Conservation (phyloP, 768 basidiomycete species). For the Podaxis sp. region DNA sequence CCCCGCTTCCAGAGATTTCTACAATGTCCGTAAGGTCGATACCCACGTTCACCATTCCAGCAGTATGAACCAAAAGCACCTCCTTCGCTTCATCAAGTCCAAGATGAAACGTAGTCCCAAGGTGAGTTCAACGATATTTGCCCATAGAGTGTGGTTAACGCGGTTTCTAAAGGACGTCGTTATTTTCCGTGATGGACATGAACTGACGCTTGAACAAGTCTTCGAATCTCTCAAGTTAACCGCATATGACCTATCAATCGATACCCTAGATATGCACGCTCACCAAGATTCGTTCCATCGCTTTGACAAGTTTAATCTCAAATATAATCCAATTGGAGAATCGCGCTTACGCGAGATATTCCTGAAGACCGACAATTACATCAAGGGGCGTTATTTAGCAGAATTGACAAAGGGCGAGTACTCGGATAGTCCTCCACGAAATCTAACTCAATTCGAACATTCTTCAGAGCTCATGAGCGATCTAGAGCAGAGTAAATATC, state of each 20-base stretch:
- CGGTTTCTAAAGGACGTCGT: constrained; percentile 71
- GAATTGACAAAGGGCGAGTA: constrained; percentile 82
- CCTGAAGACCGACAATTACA: constrained; percentile 95
- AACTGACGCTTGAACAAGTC: constrained; percentile 88
- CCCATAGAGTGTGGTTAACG: neutral
- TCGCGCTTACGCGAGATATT: constrained; percentile 95
- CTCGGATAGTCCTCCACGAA: neutral
- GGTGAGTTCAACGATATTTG: constrained; percentile 34
- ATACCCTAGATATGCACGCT: constrained; percentile 99
- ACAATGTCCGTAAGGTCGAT: constrained; percentile 97
- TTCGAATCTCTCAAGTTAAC: constrained; percentile 93
- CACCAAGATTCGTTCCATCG: constrained; percentile 98
- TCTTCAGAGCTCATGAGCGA: constrained; percentile 90
- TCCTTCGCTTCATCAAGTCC: constrained; percentile 97
- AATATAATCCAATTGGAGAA: constrained; percentile 97
- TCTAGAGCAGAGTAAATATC: constrained; percentile 97
- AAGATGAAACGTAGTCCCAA: constrained; percentile 90
- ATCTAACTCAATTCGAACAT: neutral
- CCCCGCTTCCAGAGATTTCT: constrained; percentile 75
- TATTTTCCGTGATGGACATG: constrained; percentile 88
- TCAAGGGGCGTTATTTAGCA: constrained; percentile 89
- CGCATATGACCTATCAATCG: constrained; percentile 97
- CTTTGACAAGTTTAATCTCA: constrained; percentile 96
- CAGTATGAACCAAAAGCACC: constrained; percentile 99
- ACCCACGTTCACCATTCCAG: constrained; percentile 99